phyloP scores from a whole-genome alignment of 2,329 filamentous ascomycete species.

The Fusarium hainanense region DNA sequence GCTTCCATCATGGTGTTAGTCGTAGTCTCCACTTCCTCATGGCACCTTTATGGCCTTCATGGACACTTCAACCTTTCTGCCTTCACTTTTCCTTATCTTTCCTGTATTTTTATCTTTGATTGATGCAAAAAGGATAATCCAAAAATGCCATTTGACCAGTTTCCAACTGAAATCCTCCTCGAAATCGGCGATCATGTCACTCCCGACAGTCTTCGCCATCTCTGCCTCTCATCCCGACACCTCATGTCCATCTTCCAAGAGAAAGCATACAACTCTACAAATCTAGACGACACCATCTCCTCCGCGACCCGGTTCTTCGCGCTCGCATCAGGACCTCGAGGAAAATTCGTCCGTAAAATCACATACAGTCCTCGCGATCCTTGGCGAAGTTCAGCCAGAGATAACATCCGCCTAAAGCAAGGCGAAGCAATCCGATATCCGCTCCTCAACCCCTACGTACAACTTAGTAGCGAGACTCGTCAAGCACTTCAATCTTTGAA shows the following conservation, averaged over 20 bases:
- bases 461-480: neutral
- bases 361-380: slow-evolving; percentile 1
- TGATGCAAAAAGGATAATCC: too few species aligned
- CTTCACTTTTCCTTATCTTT: too few species aligned
- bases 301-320: neutral
- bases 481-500: neutral
- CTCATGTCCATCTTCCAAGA: neutral
- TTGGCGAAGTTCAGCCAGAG: neutral
- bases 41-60: neutral
- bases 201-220: neutral
- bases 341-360: neutral
- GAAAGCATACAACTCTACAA: neutral
- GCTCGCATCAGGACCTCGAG: neutral
- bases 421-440: neutral
- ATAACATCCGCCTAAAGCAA: neutral
- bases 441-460: neutral
- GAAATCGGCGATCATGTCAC: neutral
- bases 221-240: neutral
- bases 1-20: neutral
- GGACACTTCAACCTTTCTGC: neutral
- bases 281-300: neutral
- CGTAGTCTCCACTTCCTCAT: neutral
- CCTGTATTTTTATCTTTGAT: too few species aligned
- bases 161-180: neutral
- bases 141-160: neutral